A percentile compares a stretch with the other conserved stretches of the same genome.
Evolutionary conservation across 148 eudicot species (phyloP).

Genomic region (Pharnaceum exiguum): DNA sequence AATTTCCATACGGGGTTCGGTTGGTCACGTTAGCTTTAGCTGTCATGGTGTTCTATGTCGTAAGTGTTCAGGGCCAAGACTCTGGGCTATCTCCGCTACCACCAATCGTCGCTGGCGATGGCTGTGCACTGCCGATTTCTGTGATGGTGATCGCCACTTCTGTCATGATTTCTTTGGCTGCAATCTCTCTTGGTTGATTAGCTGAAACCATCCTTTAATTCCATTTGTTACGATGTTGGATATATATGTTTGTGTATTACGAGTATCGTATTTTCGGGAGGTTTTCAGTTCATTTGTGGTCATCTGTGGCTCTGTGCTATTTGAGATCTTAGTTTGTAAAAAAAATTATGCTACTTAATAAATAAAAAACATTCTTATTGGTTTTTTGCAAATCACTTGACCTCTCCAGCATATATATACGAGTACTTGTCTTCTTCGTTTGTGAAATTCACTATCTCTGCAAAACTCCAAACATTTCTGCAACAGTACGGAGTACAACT

Average conservation of each 20-base stretch:
- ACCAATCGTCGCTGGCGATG: conserved; percentile 8
- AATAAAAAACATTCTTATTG: too few relatives aligned
- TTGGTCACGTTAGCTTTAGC: background rate
- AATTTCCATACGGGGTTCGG: background rate
- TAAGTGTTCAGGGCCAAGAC: conserved; percentile 9
- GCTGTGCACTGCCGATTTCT: conserved; percentile 15
- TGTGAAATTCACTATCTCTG: too few relatives aligned
- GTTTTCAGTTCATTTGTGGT: too few relatives aligned
- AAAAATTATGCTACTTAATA: too few relatives aligned
- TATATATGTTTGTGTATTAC: background rate
- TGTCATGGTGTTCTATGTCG: conserved; percentile 1
- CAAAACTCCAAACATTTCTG: too few relatives aligned
- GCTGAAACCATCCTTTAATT: background rate
- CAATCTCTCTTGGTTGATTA: conserved; percentile 8
- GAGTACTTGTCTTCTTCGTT: too few relatives aligned
- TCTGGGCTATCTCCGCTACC: conserved; percentile 11
- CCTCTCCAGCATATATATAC: too few relatives aligned
- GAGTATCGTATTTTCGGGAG: too few relatives aligned
- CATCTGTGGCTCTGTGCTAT: too few relatives aligned
- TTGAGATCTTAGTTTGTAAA: too few relatives aligned
- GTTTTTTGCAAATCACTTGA: too few relatives aligned
- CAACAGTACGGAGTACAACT: too few relatives aligned
- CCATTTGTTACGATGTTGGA: background rate
- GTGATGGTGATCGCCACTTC: conserved; percentile 7
- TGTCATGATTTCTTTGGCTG: conserved; percentile 10